Evolutionary conservation across 1,284 basidiomycete genomes (phyloP).

Genomic region (Sporisorium exsertum): DNA sequence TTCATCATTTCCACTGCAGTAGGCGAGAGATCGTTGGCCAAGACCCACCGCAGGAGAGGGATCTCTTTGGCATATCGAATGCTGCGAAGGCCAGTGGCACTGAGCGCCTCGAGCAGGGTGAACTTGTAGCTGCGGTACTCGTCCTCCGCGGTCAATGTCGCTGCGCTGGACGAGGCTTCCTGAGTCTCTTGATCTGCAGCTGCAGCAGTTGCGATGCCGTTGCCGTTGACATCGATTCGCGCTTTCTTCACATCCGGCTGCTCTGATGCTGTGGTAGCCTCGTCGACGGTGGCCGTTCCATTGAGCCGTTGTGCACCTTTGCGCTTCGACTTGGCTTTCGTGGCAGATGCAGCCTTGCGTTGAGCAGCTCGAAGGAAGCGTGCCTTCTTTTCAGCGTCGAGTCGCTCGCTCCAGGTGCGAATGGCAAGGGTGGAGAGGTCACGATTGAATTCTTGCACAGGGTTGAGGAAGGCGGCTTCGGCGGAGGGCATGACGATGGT

Average conservation of each 20-base stretch:
- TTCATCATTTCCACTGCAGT: slow-evolving; percentile 87
- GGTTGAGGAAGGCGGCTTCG: slow-evolving; percentile 83
- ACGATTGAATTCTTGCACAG: slow-evolving; percentile 98
- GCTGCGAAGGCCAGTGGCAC: slow-evolving; percentile 92
- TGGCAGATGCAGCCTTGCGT: slow-evolving; percentile 36
- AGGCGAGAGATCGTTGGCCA: slow-evolving; percentile 91
- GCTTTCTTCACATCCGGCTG: slow-evolving; percentile 30
- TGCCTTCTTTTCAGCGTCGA: slow-evolving; percentile 77
- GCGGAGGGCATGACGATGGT: slow-evolving; percentile 67
- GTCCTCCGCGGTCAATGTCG: slow-evolving; percentile 6
- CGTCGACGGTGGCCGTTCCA: slow-evolving; percentile 1
- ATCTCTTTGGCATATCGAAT: slow-evolving; percentile 99
- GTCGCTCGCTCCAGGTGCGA: slow-evolving; percentile 81
- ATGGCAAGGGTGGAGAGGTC: slow-evolving; percentile 93
- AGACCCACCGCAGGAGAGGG: slow-evolving; percentile 86
- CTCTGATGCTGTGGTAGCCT: background rate
- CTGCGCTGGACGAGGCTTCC: slow-evolving; percentile 1
- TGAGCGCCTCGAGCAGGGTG: slow-evolving; percentile 91
- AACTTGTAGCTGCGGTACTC: slow-evolving; percentile 77
- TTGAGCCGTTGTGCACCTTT: slow-evolving; percentile 17
- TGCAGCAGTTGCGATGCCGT: slow-evolving; percentile 3
- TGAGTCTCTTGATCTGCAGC: background rate
- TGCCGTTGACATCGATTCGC: slow-evolving; percentile 11
- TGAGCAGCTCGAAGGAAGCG: slow-evolving; percentile 74
- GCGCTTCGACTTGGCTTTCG: slow-evolving; percentile 49